A percentile compares a stretch with the other conserved stretches of the same genome.
Conservation (phyloP, 441 rosid species). For the Populus hybrid region DNA sequence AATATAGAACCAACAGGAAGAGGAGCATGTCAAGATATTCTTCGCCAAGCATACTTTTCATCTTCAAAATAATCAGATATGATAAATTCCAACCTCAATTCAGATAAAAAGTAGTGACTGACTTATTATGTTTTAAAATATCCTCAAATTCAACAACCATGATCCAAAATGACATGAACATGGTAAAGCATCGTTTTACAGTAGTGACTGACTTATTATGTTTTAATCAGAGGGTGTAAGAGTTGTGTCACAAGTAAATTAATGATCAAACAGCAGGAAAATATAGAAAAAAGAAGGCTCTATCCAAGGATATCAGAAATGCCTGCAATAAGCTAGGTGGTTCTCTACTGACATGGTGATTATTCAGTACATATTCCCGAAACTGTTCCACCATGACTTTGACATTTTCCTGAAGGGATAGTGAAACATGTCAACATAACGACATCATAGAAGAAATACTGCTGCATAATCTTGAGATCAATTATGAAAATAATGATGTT, state of each 20-base stretch:
- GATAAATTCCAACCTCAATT: too few relatives aligned
- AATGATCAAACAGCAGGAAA: slow-evolving; percentile 2
- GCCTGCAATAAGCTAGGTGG: too few relatives aligned
- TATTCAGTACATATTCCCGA: slow-evolving; percentile 36
- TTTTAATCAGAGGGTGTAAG: background rate
- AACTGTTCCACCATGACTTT: slow-evolving; percentile 53
- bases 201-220: background rate
- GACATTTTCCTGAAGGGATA: slow-evolving; percentile 63
- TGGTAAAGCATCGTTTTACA: background rate
- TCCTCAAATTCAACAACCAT: background rate
- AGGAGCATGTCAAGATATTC: too few relatives aligned
- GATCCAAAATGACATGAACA: background rate
- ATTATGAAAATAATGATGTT: background rate
- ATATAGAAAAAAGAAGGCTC: too few relatives aligned
- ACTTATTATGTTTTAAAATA: too few relatives aligned
- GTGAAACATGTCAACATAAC: slow-evolving; percentile 14
- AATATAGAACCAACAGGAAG: too few relatives aligned
- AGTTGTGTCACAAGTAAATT: slow-evolving; percentile 6
- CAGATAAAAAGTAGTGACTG: too few relatives aligned
- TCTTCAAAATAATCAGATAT: too few relatives aligned
- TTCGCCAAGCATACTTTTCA: too few relatives aligned
- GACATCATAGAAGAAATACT: background rate
- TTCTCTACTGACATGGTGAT: too few relatives aligned
- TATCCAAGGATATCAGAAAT: too few relatives aligned
- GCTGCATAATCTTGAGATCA: background rate